Evolutionary conservation across 306 rosid genomes (phyloP).

Genomic region (Rosa chinensis): DNA sequence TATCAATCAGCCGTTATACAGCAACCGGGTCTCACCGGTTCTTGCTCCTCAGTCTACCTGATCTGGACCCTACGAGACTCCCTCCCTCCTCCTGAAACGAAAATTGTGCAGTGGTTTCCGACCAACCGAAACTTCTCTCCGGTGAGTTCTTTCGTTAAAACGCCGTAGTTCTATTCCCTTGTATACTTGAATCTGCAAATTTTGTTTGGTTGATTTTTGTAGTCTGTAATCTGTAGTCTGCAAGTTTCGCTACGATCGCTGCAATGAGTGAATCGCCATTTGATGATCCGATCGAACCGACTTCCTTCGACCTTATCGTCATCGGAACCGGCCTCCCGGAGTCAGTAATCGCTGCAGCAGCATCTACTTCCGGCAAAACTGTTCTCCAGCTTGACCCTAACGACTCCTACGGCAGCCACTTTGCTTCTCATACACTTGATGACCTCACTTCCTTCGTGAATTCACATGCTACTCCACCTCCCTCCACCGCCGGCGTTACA

Average conservation of each 20-base stretch:
- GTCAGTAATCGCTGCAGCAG: slow-evolving; percentile 73
- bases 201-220: not conserved
- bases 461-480: slow-evolving; percentile 31
- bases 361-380: slow-evolving; percentile 63
- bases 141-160: not conserved
- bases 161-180: not conserved
- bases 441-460: slow-evolving; percentile 62
- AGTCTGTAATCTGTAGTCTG: not conserved
- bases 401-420: slow-evolving; percentile 69
- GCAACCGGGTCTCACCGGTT: not conserved
- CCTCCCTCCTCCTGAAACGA: not conserved
- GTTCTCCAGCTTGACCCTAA: slow-evolving; percentile 86
- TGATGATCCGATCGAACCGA: slow-evolving; percentile 75
- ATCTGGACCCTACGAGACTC: not conserved
- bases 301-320: slow-evolving; percentile 64
- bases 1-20: no score
- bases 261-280: slow-evolving; percentile 46
- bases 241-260: slow-evolving; percentile 13
- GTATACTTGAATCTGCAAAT: no score
- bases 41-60: not conserved
- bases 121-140: not conserved
- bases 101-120: no score
- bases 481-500: slow-evolving; percentile 21
- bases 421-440: slow-evolving; percentile 55
- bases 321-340: slow-evolving; percentile 71